Percentiles rank a stretch among this genome's conserved stretches.
These are phyloP conservation scores for Cercospora sojina DNA, from an alignment of 2,329 filamentous ascomycete species.

Conservation along the genomic window DNA sequence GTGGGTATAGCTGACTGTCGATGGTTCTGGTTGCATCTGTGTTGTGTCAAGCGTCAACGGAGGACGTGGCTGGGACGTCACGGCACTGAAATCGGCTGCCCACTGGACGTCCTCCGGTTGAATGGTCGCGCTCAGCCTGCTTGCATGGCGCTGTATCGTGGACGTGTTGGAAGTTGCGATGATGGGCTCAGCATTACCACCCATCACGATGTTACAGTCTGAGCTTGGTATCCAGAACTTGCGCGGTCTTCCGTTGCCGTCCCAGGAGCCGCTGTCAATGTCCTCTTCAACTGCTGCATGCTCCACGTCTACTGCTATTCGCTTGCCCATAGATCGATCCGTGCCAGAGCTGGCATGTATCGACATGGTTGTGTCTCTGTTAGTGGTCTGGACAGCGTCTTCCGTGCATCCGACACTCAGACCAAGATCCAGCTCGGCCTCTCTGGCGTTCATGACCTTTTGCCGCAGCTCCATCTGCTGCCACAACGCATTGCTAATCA, in stretches of 20 bases:
- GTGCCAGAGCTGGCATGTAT: constrained; percentile 28
- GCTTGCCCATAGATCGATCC: constrained; percentile 46
- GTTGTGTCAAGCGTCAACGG: constrained; percentile 15
- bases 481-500: constrained; percentile 58
- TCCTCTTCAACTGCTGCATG: constrained; percentile 18
- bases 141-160: constrained; percentile 47
- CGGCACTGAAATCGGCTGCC: constrained; percentile 55
- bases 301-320: constrained; percentile 35
- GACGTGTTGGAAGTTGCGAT: constrained; percentile 47
- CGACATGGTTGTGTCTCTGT: constrained; percentile 33
- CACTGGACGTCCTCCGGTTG: constrained; percentile 57
- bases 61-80: constrained; percentile 40
- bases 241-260: constrained; percentile 53
- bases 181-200: constrained; percentile 54
- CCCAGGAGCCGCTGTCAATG: constrained; percentile 53
- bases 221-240: constrained; percentile 59
- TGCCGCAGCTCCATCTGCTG: constrained; percentile 58
- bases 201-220: constrained; percentile 56
- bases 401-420: constrained; percentile 48
- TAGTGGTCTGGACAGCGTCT: constrained; percentile 19
- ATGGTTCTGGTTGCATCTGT: constrained; percentile 14
- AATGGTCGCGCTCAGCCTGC: constrained; percentile 51
- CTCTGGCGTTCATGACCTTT: constrained; percentile 53
- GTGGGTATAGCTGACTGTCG: constrained; percentile 50
- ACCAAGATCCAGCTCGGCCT: constrained; percentile 54